Percentiles rank a stretch among this genome's conserved stretches.
Conservation (phyloP, 345 rosid genomes). For the Litchi chinensis region DNA sequence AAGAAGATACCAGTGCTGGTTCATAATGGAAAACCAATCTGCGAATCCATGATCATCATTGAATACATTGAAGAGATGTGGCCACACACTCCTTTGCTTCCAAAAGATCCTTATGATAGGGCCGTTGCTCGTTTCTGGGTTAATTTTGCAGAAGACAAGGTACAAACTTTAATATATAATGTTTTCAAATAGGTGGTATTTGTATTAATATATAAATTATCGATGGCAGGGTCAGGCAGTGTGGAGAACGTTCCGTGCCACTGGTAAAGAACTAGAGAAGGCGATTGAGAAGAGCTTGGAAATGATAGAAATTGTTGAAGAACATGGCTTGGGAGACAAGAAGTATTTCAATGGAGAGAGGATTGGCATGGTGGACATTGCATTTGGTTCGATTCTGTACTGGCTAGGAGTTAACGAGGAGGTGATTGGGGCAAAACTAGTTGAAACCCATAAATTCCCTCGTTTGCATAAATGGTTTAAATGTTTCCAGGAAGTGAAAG, state of each 20-base stretch:
- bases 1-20: slow-evolving; percentile 41
- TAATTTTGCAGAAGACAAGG: slow-evolving; percentile 38
- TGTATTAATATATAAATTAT: neutral
- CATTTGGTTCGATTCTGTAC: slow-evolving; percentile 19
- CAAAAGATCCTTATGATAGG: slow-evolving; percentile 30
- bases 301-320: slow-evolving; percentile 19
- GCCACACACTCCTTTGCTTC: slow-evolving; percentile 32
- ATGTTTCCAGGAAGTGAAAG: slow-evolving; percentile 6
- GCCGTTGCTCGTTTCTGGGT: slow-evolving; percentile 34
- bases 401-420: slow-evolving; percentile 21
- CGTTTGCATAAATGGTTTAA: slow-evolving; percentile 16
- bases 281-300: slow-evolving; percentile 15
- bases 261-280: slow-evolving; percentile 17
- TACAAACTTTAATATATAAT: neutral
- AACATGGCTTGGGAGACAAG: slow-evolving; percentile 18
- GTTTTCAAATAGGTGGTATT: too few species aligned
- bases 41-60: slow-evolving; percentile 34
- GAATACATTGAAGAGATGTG: slow-evolving; percentile 42
- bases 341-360: slow-evolving; percentile 24
- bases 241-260: slow-evolving; percentile 13
- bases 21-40: slow-evolving; percentile 31
- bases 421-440: neutral
- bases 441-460: slow-evolving; percentile 22
- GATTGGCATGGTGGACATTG: slow-evolving; percentile 25
- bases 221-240: slow-evolving; percentile 3